Percentiles rank a stretch among this genome's conserved stretches.
These are phyloP conservation scores for Colletotrichum sp. DNA, from an alignment of 2,329 filamentous ascomycete species.

Conservation along the genomic window DNA sequence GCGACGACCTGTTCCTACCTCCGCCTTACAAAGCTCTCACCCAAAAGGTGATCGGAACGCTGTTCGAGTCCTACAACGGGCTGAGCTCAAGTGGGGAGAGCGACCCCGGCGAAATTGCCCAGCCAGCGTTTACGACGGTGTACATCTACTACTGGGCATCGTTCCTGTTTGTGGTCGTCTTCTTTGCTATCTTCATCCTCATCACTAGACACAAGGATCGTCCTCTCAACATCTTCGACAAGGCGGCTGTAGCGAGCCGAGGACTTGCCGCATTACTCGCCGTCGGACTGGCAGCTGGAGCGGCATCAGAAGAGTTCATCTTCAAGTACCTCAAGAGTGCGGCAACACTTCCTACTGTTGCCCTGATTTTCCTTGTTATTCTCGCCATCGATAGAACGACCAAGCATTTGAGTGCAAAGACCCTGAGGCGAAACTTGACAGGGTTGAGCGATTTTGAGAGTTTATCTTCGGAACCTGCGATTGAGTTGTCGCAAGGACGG, in stretches of 20 bases:
- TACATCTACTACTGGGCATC: constrained; percentile 20
- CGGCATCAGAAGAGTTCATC: constrained; percentile 2
- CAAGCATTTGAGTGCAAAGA: constrained; percentile 14
- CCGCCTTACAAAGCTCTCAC: not conserved
- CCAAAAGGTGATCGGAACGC: not conserved
- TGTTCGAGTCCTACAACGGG: constrained; percentile 12
- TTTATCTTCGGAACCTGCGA: not conserved
- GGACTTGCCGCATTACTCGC: not conserved
- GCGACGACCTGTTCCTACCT: not conserved
- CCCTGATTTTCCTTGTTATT: not conserved
- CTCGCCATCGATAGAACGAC: constrained; percentile 9
- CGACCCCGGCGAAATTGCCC: not conserved
- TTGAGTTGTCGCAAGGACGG: not conserved
- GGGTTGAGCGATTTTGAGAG: constrained; percentile 3
- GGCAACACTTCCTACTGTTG: constrained; percentile 10
- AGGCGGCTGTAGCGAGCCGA: not conserved
- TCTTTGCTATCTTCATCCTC: constrained; percentile 9
- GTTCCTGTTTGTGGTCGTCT: constrained; percentile 1
- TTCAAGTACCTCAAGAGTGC: constrained; percentile 3
- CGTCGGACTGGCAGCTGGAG: not conserved
- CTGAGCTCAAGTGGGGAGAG: not conserved
- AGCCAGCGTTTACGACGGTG: constrained; percentile 10
- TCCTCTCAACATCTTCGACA: constrained; percentile 14
- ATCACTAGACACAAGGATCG: constrained; percentile 11
- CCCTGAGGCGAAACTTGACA: constrained; percentile 5